Percentiles rank a stretch among this genome's conserved stretches.
Evolutionary conservation across 192 early-diverging fungal species (phyloP).

Genomic region (Entomortierella parvispora): DNA sequence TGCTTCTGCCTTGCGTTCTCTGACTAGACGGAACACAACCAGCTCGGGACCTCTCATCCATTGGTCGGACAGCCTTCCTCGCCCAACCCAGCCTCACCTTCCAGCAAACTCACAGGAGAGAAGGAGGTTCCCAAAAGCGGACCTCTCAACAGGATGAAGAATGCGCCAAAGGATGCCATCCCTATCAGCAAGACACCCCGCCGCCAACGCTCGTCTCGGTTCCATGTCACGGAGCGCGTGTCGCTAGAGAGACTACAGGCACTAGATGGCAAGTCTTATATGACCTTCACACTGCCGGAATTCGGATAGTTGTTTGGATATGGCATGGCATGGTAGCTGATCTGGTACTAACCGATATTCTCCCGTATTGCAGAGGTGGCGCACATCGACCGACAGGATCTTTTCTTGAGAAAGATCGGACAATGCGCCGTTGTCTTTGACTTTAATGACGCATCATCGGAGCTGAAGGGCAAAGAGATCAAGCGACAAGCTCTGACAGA

Average conservation of each 20-base stretch:
- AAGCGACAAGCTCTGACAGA: slow-evolving; percentile 93
- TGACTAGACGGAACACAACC: slow-evolving; percentile 34
- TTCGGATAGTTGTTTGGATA: too few species aligned
- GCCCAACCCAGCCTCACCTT: slow-evolving; percentile 26
- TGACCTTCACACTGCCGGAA: too few species aligned
- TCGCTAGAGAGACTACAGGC: slow-evolving; percentile 80
- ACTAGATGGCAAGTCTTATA: slow-evolving; percentile 82
- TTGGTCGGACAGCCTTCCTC: slow-evolving; percentile 18
- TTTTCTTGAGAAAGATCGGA: slow-evolving; percentile 89
- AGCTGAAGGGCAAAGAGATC: slow-evolving; percentile 95
- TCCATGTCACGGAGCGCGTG: slow-evolving; percentile 83
- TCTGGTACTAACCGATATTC: too few species aligned
- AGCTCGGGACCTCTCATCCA: slow-evolving; percentile 15
- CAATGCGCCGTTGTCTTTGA: slow-evolving; percentile 97
- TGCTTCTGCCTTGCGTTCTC: slow-evolving; percentile 9
- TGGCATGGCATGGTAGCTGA: too few species aligned
- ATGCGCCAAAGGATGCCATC: slow-evolving; percentile 73
- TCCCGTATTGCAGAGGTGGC: slow-evolving; percentile 83
- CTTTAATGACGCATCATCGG: slow-evolving; percentile 90
- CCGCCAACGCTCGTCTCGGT: slow-evolving; percentile 87
- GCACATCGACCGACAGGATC: slow-evolving; percentile 82
- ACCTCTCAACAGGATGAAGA: slow-evolving; percentile 61
- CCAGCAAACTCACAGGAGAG: slow-evolving; percentile 35
- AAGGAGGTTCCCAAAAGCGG: slow-evolving; percentile 58
- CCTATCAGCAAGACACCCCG: slow-evolving; percentile 83